Conservation (phyloP, 768 basidiomycete species). For the Leucogyrophana mollusca region DNA sequence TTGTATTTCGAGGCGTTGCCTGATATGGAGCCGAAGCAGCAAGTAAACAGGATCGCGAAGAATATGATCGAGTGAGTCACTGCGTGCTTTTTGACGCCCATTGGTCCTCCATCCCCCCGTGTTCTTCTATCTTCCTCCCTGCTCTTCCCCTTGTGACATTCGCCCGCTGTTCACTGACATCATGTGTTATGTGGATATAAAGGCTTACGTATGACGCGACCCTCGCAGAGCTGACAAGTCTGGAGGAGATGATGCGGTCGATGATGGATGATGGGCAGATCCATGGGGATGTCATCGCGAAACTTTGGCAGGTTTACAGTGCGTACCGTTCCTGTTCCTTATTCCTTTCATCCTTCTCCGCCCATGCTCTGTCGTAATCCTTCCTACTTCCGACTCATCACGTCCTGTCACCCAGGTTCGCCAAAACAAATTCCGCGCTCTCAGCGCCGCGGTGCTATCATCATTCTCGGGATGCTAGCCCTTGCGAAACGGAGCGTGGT, state of each 20-base stretch:
- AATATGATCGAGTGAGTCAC: slow-evolving; percentile 90
- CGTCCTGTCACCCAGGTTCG: slow-evolving; percentile 54
- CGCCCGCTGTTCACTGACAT: too few species aligned
- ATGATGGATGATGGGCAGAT: slow-evolving; percentile 92
- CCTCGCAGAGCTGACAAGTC: slow-evolving; percentile 89
- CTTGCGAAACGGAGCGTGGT: slow-evolving; percentile 78
- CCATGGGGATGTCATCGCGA: slow-evolving; percentile 80
- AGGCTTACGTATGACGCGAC: slow-evolving; percentile 92
- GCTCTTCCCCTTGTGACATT: neutral
- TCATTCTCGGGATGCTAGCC: slow-evolving; percentile 96
- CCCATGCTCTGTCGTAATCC: too few species aligned
- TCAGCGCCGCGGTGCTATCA: slow-evolving; percentile 93
- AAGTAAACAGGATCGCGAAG: slow-evolving; percentile 90
- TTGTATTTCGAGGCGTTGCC: slow-evolving; percentile 87
- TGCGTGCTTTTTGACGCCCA: neutral
- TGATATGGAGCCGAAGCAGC: slow-evolving; percentile 75
- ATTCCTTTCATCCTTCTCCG: neutral
- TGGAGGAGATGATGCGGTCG: slow-evolving; percentile 95
- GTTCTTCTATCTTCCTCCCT: neutral
- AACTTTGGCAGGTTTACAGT: slow-evolving; percentile 98
- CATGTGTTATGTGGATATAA: neutral
- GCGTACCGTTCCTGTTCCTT: slow-evolving; percentile 26
- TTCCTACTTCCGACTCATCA: too few species aligned
- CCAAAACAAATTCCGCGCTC: slow-evolving; percentile 70
- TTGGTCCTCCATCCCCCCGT: too few species aligned